Evolutionary conservation across 2,329 filamentous ascomycete species (phyloP).

Genomic region (Raffaelea deltoideospora): DNA sequence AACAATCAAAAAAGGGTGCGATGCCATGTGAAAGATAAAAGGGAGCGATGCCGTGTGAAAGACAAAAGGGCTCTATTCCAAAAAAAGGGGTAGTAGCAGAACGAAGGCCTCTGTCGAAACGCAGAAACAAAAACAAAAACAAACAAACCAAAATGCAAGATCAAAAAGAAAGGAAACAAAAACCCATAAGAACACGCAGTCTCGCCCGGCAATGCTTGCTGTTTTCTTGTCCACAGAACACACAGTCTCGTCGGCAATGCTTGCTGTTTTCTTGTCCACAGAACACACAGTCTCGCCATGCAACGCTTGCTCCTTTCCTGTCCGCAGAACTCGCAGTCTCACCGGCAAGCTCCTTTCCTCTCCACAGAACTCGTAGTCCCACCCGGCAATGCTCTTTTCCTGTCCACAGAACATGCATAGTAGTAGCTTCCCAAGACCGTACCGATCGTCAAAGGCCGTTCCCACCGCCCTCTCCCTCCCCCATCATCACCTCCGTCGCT

Average conservation of each 20-base stretch:
- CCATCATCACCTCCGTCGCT: slow-evolving; percentile 4
- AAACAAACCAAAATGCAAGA: not conserved
- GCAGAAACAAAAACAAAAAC: not conserved
- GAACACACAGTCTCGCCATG: not conserved
- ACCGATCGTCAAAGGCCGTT: not conserved
- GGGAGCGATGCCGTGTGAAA: too few species aligned
- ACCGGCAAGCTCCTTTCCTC: not conserved
- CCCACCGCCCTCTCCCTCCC: not conserved
- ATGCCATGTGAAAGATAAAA: too few species aligned
- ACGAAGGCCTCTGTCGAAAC: too few species aligned
- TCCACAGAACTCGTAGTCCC: not conserved
- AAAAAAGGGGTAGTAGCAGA: too few species aligned
- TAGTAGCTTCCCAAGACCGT: not conserved
- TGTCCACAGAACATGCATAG: not conserved
- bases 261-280: not conserved
- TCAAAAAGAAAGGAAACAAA: not conserved
- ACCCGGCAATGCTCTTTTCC: not conserved
- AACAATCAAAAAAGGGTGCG: too few species aligned
- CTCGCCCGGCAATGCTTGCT: not conserved
- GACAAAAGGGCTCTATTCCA: too few species aligned
- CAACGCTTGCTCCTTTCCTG: not conserved
- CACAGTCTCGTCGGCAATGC: not conserved
- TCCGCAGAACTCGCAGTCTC: not conserved
- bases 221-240: not conserved
- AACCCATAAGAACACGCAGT: not conserved